These are phyloP conservation scores for Arthrobotrys megalospora DNA, from an alignment of 2,329 filamentous ascomycete genomes.

Conservation along the genomic window DNA sequence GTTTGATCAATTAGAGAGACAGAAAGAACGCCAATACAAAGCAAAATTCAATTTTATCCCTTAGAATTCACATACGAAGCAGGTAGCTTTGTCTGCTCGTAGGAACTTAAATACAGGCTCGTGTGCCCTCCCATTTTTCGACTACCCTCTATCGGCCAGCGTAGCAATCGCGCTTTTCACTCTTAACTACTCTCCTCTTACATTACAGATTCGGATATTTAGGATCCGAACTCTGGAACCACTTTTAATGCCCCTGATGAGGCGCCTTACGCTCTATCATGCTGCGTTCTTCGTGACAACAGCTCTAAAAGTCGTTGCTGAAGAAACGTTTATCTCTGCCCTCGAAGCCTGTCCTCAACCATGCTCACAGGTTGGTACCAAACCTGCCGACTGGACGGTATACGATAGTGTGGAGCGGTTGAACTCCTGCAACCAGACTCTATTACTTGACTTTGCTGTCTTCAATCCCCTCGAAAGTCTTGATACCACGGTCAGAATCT, in stretches of 20 bases:
- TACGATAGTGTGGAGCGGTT: slow-evolving; percentile 57
- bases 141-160: background rate
- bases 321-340: slow-evolving; percentile 32
- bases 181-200: background rate
- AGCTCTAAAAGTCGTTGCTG: background rate
- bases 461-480: slow-evolving; percentile 56
- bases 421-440: slow-evolving; percentile 45
- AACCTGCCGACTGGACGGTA: slow-evolving; percentile 57
- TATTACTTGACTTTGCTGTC: slow-evolving; percentile 61
- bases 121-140: background rate
- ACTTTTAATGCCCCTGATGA: background rate
- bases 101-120: background rate
- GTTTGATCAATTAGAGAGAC: background rate
- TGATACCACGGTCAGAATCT: slow-evolving; percentile 49
- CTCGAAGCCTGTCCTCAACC: slow-evolving; percentile 40
- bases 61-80: background rate
- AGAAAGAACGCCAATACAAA: background rate
- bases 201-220: slow-evolving; percentile 1
- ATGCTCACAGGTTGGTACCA: slow-evolving; percentile 38
- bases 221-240: slow-evolving; percentile 10
- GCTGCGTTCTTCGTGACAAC: background rate
- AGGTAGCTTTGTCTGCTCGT: background rate
- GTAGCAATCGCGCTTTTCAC: background rate
- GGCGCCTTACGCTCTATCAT: slow-evolving; percentile 17
- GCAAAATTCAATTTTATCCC: background rate